Conservation (phyloP, 148 eudicot species). For the Dianthus caryophyllus region DNA sequence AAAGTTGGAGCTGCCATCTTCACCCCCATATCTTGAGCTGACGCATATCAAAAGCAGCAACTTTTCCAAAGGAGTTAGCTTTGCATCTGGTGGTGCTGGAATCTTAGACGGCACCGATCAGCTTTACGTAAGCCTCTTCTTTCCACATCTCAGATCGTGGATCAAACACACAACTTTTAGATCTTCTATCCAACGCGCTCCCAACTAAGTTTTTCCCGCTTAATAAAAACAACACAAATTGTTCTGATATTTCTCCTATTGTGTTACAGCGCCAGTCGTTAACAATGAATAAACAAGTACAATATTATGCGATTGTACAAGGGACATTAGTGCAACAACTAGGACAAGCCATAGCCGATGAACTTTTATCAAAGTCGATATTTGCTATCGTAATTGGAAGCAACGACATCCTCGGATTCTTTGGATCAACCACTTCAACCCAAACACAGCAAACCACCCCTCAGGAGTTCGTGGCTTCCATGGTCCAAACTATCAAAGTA, state of each 20-base stretch:
- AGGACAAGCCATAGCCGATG: constrained; percentile 32
- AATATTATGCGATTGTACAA: constrained; percentile 37
- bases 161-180: constrained; percentile 89
- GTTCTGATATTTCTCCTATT: no score
- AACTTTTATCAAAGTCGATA: constrained; percentile 50
- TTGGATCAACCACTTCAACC: constrained; percentile 26
- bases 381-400: constrained; percentile 62
- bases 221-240: neutral
- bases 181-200: constrained; percentile 54
- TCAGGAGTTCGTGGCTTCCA: constrained; percentile 44
- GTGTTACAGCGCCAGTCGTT: constrained; percentile 39
- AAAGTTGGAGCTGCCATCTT: constrained; percentile 42
- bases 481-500: constrained; percentile 40
- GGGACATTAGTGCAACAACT: constrained; percentile 32
- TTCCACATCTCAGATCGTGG: constrained; percentile 28
- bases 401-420: constrained; percentile 63
- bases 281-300: constrained; percentile 48
- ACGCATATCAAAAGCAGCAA: constrained; percentile 17
- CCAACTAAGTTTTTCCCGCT: constrained; percentile 39
- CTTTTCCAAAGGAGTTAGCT: constrained; percentile 55
- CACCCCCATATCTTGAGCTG: constrained; percentile 50
- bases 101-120: constrained; percentile 50
- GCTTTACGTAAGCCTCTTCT: constrained; percentile 38
- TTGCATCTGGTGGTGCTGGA: constrained; percentile 92
- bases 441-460: constrained; percentile 30